Evolutionary conservation across 306 rosid species (phyloP), one percentile per base, ranked within the genome.

Genomic region (Prunus fruticosa): DNA sequence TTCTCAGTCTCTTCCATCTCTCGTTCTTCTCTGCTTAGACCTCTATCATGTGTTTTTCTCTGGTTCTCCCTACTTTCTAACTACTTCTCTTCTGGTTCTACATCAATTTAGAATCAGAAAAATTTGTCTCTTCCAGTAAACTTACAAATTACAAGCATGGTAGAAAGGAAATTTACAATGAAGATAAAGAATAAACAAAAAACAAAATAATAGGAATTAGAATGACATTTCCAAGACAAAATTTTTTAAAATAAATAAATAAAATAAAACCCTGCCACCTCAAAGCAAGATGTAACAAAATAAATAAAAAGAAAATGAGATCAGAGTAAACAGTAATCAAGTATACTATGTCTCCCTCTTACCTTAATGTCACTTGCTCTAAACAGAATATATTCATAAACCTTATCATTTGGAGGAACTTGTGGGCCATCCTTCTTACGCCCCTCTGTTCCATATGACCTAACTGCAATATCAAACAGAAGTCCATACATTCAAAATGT

Each of bases 381-480:
- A 73, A 93, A 90, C 57, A 90, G 87, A 78, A 90, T 87, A 84
- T 84, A 90, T 22, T 90, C 97, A 75, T 74, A 93, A 85, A 89
- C 85, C 83, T 85, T 86, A 28, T 88, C 91, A 70, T 71, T 81
- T 32, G 97, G 90, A 74, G 86, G 87, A 86, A 93, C 71, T 81
- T 93, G 91, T 41, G 86, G 85, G 23, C 92, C 93, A 83, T 93
- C 92, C 49, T 80, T 87, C 80, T 83, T 86, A 56, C 96, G 80
- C 73, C 94, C 96, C 85, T 93, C 96, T 8, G 97, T 90, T 79
- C 97, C 96, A 67, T 77, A 89, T 22, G 93, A 90, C 72, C 84
- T 84, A 69, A 93, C 97, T 93, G 91, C 57, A 86, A 86, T 38
- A 41, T 76, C 85, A 78, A 12, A 70, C 11, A 64, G 9, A 52